Conservation (phyloP, 805 yeast species). For the Lachancea mirantina region DNA sequence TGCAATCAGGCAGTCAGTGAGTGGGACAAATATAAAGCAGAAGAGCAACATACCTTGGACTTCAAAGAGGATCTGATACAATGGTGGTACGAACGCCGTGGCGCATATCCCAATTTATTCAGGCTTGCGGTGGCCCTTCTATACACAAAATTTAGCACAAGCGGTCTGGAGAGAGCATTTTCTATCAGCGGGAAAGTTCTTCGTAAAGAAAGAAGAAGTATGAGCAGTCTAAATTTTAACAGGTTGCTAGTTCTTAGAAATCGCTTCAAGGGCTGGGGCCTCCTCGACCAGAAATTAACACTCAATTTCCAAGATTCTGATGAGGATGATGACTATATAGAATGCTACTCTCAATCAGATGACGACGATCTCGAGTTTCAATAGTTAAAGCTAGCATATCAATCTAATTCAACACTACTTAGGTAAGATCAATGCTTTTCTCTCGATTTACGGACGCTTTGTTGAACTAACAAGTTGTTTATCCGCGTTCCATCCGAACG, state of each 20-base stretch:
- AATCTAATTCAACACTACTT: too few relatives aligned
- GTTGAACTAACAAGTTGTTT: too few relatives aligned
- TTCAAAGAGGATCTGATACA: slow-evolving; percentile 5
- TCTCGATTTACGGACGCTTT: too few relatives aligned
- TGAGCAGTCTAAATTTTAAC: slow-evolving; percentile 3
- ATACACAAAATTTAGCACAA: slow-evolving; percentile 9
- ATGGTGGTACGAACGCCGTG: slow-evolving; percentile 9
- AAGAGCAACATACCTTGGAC: slow-evolving; percentile 2
- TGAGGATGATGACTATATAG: too few relatives aligned
- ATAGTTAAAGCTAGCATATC: too few relatives aligned
- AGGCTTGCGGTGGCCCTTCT: slow-evolving; percentile 8
- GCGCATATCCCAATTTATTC: slow-evolving; percentile 7
- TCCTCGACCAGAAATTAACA: slow-evolving; percentile 7
- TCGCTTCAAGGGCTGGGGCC: slow-evolving; percentile 8
- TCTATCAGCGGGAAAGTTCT: slow-evolving; percentile 4
- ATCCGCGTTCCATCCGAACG: too few relatives aligned
- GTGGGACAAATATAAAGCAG: slow-evolving; percentile 3
- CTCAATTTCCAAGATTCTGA: too few relatives aligned
- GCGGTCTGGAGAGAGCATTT: slow-evolving; percentile 7
- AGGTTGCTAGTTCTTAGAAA: slow-evolving; percentile 7
- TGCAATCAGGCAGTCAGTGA: background rate
- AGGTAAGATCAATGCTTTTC: too few relatives aligned
- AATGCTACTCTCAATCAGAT: too few relatives aligned
- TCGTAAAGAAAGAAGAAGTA: slow-evolving; percentile 4
- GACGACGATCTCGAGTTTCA: too few relatives aligned